phyloP scores from a whole-genome alignment of 805 yeast species.

The Hemisphaericaspora nanyangensis region DNA sequence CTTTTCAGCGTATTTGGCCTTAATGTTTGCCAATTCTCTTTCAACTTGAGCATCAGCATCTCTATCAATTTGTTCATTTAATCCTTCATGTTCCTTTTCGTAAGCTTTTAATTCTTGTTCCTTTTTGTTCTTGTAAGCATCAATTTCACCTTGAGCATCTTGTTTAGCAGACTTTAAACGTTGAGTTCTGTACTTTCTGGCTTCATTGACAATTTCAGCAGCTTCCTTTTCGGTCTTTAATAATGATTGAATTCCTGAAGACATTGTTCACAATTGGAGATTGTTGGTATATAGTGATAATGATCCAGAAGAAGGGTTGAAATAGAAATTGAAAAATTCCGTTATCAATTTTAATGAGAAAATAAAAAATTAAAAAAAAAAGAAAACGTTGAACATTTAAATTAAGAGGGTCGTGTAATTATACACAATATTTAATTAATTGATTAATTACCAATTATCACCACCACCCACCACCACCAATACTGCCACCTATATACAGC shows the following conservation, averaged over 20 bases:
- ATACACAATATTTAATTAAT: too few species aligned
- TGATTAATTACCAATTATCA: too few species aligned
- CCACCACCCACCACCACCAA: too few species aligned
- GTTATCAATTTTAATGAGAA: too few species aligned
- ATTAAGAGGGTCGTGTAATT: too few species aligned
- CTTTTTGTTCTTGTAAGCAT: slow-evolving; percentile 77
- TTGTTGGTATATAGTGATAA: too few species aligned
- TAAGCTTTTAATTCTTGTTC: slow-evolving; percentile 74
- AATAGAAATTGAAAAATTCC: too few species aligned
- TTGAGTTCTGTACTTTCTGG: slow-evolving; percentile 84
- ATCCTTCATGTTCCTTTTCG: slow-evolving; percentile 70
- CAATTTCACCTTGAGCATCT: slow-evolving; percentile 89
- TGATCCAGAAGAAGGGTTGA: too few species aligned
- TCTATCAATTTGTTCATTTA: slow-evolving; percentile 71
- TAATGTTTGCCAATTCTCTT: slow-evolving; percentile 65
- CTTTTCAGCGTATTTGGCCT: slow-evolving; percentile 59
- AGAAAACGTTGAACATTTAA: too few species aligned
- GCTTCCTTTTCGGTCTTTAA: slow-evolving; percentile 94
- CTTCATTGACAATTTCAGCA: slow-evolving; percentile 90
- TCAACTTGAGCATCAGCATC: slow-evolving; percentile 76
- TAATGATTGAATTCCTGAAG: slow-evolving; percentile 63
- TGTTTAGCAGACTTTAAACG: slow-evolving; percentile 90
- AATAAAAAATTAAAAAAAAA: too few species aligned
- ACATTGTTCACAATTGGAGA: too few species aligned
- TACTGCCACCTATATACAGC: too few species aligned